Percentiles rank a stretch among this genome's conserved stretches.
Conservation (phyloP, 1,284 basidiomycete species). For the Microstroma glucosiphilum region DNA sequence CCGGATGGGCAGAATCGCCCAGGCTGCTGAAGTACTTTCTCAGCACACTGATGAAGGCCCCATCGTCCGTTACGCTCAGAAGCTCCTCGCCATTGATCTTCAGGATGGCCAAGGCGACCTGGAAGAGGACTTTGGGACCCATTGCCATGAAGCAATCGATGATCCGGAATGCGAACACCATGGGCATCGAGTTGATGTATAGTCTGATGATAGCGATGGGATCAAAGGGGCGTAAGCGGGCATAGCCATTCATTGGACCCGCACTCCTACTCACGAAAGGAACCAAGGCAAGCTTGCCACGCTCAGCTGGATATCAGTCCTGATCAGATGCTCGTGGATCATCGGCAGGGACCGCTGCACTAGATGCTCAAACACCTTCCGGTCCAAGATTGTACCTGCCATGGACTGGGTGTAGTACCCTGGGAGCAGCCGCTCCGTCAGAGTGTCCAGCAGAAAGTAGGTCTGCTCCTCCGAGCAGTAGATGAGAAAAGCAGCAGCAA, state of each 20-base stretch:
- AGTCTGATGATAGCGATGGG: conserved; percentile 39
- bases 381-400: conserved; percentile 96
- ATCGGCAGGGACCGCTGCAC: conserved; percentile 68
- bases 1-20: conserved; percentile 88
- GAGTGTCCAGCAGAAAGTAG: conserved; percentile 92
- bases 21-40: conserved; percentile 82
- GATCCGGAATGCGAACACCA: conserved; percentile 97
- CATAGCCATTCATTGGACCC: background rate
- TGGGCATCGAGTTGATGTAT: conserved; percentile 97
- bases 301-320: conserved; percentile 89
- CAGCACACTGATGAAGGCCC: conserved; percentile 71
- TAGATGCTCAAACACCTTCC: conserved; percentile 95
- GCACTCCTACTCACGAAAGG: conserved; percentile 53
- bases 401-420: conserved; percentile 98
- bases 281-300: conserved; percentile 98
- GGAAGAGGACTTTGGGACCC: conserved; percentile 96
- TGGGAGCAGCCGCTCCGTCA: conserved; percentile 88
- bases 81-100: conserved; percentile 96
- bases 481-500: conserved; percentile 16
- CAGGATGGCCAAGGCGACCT: conserved; percentile 86
- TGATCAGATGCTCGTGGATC: conserved; percentile 86
- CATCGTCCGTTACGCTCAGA: conserved; percentile 86
- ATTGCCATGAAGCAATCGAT: conserved; percentile 99
- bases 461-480: conserved; percentile 99
- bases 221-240: background rate